phyloP scores from a whole-genome alignment of 495 filamentous ascomycete genomes.

The Trypethelium eluteriae region DNA sequence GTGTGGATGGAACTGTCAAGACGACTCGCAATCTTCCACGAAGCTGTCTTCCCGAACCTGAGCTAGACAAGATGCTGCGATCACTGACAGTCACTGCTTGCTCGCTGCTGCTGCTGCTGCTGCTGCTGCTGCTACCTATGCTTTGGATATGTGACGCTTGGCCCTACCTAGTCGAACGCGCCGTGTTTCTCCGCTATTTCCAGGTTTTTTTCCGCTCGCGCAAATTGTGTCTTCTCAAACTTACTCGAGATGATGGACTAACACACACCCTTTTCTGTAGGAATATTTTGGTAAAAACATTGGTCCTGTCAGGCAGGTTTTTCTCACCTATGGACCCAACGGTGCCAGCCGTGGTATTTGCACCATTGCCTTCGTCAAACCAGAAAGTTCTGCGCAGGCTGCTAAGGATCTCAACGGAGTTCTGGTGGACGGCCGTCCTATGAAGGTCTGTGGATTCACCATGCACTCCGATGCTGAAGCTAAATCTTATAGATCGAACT shows the following conservation, averaged over 20 bases:
- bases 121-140: slow-evolving; percentile 17
- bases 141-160: not conserved
- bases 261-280: slow-evolving; percentile 49
- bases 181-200: not conserved
- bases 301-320: slow-evolving; percentile 79
- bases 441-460: slow-evolving; percentile 58
- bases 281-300: slow-evolving; percentile 88
- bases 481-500: slow-evolving; percentile 65
- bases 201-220: slow-evolving; percentile 18
- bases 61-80: not conserved
- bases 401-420: slow-evolving; percentile 75
- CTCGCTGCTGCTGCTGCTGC: slow-evolving; percentile 51
- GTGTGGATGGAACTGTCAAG: too few species aligned
- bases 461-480: not conserved
- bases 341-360: slow-evolving; percentile 85
- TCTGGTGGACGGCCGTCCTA: slow-evolving; percentile 77
- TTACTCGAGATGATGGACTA: slow-evolving; percentile 24
- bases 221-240: slow-evolving; percentile 26
- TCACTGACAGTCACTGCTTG: slow-evolving; percentile 57
- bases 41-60: too few species aligned
- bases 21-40: too few species aligned
- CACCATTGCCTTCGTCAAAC: slow-evolving; percentile 66
- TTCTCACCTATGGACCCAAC: slow-evolving; percentile 85
- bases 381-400: slow-evolving; percentile 73
- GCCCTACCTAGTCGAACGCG: not conserved